These are phyloP conservation scores for Biancaea sappan DNA, from an alignment of 306 rosid species.

Conservation along the genomic window DNA sequence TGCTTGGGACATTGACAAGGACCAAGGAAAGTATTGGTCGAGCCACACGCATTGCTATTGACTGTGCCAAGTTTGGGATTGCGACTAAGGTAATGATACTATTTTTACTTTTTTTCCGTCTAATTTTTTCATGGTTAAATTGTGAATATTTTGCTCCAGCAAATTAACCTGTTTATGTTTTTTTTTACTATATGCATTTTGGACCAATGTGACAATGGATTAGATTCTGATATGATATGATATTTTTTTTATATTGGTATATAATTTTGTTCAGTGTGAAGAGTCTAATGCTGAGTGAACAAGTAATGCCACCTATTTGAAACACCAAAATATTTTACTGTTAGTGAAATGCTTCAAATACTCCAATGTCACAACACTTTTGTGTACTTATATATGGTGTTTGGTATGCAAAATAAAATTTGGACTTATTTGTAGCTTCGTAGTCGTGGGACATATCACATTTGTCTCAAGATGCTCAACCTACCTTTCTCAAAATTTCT, in stretches of 20 bases:
- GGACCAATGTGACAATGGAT: neutral
- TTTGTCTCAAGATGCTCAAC: neutral
- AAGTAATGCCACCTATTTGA: neutral
- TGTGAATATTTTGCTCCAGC: slow-evolving; percentile 8
- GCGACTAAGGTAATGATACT: slow-evolving; percentile 74
- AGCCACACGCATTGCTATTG: slow-evolving; percentile 91
- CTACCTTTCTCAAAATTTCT: neutral
- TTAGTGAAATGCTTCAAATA: neutral
- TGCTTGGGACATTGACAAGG: slow-evolving; percentile 85
- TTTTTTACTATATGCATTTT: neutral
- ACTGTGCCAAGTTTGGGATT: slow-evolving; percentile 87
- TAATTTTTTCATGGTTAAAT: slow-evolving; percentile 15
- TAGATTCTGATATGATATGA: neutral
- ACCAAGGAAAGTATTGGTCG: slow-evolving; percentile 95
- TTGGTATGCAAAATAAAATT: neutral
- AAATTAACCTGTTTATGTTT: neutral
- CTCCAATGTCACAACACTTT: neutral
- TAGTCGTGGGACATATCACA: slow-evolving; percentile 8
- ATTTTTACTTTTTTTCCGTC: neutral
- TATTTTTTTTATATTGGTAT: neutral
- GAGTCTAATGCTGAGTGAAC: neutral
- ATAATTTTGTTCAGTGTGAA: neutral
- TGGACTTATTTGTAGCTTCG: neutral
- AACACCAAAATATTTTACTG: neutral
- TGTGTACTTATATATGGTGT: neutral